Conservation (phyloP, 495 filamentous ascomycete species). For the Trichoderma virens region DNA sequence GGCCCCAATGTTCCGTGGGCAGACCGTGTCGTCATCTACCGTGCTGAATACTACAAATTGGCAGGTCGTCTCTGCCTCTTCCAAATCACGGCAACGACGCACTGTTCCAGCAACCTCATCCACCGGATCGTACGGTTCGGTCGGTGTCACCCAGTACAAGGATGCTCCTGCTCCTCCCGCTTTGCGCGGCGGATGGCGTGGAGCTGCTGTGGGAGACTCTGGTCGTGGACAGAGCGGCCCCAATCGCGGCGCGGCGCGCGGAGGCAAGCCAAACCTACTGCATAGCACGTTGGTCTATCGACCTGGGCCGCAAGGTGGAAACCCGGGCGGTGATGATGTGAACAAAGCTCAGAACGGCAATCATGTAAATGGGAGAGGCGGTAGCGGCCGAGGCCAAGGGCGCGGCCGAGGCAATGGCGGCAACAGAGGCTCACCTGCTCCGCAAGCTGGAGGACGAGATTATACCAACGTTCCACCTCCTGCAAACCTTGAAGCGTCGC, state of each 20-base stretch:
- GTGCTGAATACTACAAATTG: conserved; percentile 80
- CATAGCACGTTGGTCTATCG: conserved; percentile 35
- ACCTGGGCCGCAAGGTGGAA: conserved; percentile 21
- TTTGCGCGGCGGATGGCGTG: conserved; percentile 63
- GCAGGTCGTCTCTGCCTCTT: conserved; percentile 70
- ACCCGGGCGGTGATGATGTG: conserved; percentile 17
- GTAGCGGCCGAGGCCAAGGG: conserved; percentile 31
- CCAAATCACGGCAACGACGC: conserved; percentile 55
- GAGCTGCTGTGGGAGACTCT: conserved; percentile 47
- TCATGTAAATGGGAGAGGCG: conserved; percentile 18
- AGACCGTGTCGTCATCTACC: conserved; percentile 73
- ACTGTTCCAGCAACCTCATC: conserved; percentile 51
- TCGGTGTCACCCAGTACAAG: conserved; percentile 55
- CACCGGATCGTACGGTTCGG: conserved; percentile 52
- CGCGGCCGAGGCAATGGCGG: conserved; percentile 25
- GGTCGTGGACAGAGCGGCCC: conserved; percentile 29
- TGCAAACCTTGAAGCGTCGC: conserved; percentile 47
- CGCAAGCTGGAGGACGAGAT: conserved; percentile 25
- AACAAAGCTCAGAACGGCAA: conserved; percentile 15
- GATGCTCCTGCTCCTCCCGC: conserved; percentile 62
- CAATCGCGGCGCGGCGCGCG: conserved; percentile 31
- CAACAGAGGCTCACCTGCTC: conserved; percentile 21
- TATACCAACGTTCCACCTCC: conserved; percentile 80
- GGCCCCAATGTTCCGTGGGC: conserved; percentile 92
- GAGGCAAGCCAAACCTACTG: conserved; percentile 36